phyloP scores from a whole-genome alignment of 208 protist species.

The Endotrypanum monterogeii region DNA sequence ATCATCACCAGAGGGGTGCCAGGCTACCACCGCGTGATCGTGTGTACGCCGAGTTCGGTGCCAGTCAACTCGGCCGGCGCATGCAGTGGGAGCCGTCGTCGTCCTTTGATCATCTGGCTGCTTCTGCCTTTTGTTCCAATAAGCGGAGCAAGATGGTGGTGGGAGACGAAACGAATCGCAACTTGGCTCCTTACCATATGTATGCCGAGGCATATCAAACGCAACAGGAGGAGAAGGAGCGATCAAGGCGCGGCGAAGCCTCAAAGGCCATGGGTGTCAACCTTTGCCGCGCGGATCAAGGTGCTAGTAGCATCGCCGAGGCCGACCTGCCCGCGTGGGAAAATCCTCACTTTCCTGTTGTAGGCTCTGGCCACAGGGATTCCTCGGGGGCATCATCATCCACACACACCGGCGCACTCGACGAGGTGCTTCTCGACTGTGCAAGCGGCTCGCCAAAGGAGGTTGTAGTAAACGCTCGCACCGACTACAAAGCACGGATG shows the following conservation, averaged over 20 bases:
- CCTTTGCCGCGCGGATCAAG: slow-evolving; percentile 6
- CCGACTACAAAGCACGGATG: slow-evolving; percentile 43
- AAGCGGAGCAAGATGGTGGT: slow-evolving; percentile 16
- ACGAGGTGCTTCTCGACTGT: not conserved
- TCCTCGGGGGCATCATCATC: slow-evolving; percentile 1
- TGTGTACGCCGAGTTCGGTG: slow-evolving; percentile 58
- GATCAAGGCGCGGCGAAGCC: not conserved
- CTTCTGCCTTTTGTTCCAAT: slow-evolving; percentile 17
- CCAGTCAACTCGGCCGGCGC: slow-evolving; percentile 32
- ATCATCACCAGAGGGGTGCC: slow-evolving; percentile 60
- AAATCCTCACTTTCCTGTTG: slow-evolving; percentile 71
- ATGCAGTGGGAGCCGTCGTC: slow-evolving; percentile 64
- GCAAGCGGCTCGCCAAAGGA: slow-evolving; percentile 1
- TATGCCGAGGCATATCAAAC: slow-evolving; percentile 61
- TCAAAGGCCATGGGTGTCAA: slow-evolving; percentile 16
- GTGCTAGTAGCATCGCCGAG: not conserved
- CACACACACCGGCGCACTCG: not conserved
- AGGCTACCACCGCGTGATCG: slow-evolving; percentile 50
- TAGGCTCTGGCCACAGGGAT: not conserved
- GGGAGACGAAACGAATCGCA: slow-evolving; percentile 37
- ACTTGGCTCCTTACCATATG: slow-evolving; percentile 55
- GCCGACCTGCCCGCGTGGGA: slow-evolving; percentile 37
- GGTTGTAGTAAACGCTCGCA: slow-evolving; percentile 45
- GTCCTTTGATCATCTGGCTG: slow-evolving; percentile 48
- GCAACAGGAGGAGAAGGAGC: slow-evolving; percentile 21